A percentile compares a stretch with the other conserved stretches of the same genome.
phyloP scores from a whole-genome alignment of 2,329 filamentous ascomycete species.

The Claviceps digitariae region DNA sequence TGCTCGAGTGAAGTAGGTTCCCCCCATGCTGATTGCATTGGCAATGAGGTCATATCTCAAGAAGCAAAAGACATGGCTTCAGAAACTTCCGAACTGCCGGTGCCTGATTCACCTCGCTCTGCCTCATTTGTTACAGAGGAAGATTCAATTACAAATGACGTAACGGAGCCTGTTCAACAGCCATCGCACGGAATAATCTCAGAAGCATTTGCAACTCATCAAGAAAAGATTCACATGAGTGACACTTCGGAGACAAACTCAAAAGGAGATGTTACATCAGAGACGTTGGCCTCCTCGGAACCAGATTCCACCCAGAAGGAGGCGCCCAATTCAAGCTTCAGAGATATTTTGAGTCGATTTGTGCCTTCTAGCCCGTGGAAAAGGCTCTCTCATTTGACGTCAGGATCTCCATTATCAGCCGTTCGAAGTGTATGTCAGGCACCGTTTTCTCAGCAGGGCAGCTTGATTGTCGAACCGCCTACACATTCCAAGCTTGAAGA shows the following conservation, averaged over 20 bases:
- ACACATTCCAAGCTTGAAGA: background rate
- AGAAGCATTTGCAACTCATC: background rate
- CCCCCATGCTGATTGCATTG: background rate
- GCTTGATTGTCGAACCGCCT: background rate
- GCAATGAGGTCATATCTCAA: background rate
- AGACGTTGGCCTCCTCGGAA: background rate
- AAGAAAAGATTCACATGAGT: background rate
- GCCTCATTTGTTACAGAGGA: background rate
- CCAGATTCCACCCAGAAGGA: background rate
- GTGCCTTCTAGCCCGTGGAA: constrained; percentile 15
- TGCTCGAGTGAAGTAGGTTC: background rate
- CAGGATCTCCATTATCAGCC: background rate
- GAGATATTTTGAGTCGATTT: constrained; percentile 11
- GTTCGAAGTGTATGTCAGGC: background rate
- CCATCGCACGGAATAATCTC: no score
- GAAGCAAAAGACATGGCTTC: background rate
- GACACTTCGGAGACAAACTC: background rate
- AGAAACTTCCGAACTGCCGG: background rate
- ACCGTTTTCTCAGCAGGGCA: background rate
- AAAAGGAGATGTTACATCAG: background rate
- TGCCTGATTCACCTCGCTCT: background rate
- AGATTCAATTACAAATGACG: background rate
- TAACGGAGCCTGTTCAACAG: background rate
- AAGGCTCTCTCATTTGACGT: constrained; percentile 8
- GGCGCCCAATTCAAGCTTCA: constrained; percentile 10